Conservation (phyloP, 2,329 filamentous ascomycete species). For the Aspergillus tanneri region DNA sequence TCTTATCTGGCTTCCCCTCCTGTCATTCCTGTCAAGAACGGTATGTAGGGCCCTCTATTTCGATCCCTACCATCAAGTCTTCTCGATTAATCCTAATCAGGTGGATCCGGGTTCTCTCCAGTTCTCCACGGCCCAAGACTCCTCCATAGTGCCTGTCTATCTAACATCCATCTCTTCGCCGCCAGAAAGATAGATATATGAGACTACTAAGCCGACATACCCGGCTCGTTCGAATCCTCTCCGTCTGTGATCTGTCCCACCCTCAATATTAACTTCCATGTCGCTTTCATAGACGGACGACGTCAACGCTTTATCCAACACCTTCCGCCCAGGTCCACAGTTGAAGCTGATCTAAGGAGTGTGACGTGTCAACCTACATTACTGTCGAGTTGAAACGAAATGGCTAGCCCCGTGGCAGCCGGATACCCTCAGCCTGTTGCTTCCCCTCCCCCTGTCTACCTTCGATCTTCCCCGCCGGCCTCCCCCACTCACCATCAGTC, state of each 20-base stretch:
- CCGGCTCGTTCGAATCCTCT: not conserved
- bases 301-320: not conserved
- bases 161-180: not conserved
- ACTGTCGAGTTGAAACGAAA: slow-evolving; percentile 12
- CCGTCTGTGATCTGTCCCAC: not conserved
- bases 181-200: not conserved
- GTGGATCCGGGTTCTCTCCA: slow-evolving; percentile 7
- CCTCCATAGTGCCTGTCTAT: not conserved
- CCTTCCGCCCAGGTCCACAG: not conserved
- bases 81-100: slow-evolving; percentile 7
- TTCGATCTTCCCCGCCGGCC: slow-evolving; percentile 39
- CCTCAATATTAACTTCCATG: not conserved
- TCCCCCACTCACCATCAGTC: slow-evolving; percentile 22
- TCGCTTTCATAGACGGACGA: not conserved
- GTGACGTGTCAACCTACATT: not conserved
- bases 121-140: slow-evolving; percentile 5
- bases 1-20: not conserved
- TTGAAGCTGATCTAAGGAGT: not conserved
- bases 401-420: slow-evolving; percentile 29
- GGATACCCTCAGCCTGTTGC: slow-evolving; percentile 34
- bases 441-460: slow-evolving; percentile 46
- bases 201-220: not conserved
- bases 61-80: not conserved
- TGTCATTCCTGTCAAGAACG: not conserved
- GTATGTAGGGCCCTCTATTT: not conserved